Evolutionary conservation across 106 monocot genomes (phyloP), one percentile per base, ranked within the genome.

Genomic region (Hemerocallis citrina): DNA sequence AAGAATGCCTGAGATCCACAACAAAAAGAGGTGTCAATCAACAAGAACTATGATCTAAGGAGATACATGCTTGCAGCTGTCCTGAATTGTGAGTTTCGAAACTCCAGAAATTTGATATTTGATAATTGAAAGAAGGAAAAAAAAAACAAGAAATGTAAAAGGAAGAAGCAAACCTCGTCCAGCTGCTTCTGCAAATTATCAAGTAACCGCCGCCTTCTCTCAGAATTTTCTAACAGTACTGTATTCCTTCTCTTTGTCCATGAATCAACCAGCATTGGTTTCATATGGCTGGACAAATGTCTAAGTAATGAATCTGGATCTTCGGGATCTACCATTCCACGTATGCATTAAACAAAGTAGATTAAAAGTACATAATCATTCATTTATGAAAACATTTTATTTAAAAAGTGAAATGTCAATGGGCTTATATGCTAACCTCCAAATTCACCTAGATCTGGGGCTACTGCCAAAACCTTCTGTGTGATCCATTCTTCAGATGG

Each of bases 141-240:
- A 32, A 55, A 3, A 16, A 5, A 33, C 30, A 4, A 16, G n/a
- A 32, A 20, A 33, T 55, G n/a, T n/a, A 59, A 37, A 61, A 40
- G 13, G 16, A 60, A 64, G 25, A 61, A 61, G 29, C 7, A 19
- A 66, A 95, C 95, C 90, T 90, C 95, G 79, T 96, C 95, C 34
- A 96, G 66, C 31, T 86, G 77, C 63, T 79, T 90, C 72, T 96
- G 90, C 52, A 96, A 67, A 78, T 50, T 76, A 73, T 96, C 95
- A 72, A 86, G 81, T 61, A 96, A 49, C 28, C 69, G 63, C 11
- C 83, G 75, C 28, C 90, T 86, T 72, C 65, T 82, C 55, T 90
- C 86, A 60, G 81, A 73, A 84, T 83, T 86, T 71, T 83, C 95
- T 55, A 71, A 49, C 24, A 96, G 7, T 30, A 96, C 5, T 50